Evolutionary conservation across 2,329 filamentous ascomycete genomes (phyloP), one percentile per base, ranked within the genome.

Genomic region (Trichoderma sp.): DNA sequence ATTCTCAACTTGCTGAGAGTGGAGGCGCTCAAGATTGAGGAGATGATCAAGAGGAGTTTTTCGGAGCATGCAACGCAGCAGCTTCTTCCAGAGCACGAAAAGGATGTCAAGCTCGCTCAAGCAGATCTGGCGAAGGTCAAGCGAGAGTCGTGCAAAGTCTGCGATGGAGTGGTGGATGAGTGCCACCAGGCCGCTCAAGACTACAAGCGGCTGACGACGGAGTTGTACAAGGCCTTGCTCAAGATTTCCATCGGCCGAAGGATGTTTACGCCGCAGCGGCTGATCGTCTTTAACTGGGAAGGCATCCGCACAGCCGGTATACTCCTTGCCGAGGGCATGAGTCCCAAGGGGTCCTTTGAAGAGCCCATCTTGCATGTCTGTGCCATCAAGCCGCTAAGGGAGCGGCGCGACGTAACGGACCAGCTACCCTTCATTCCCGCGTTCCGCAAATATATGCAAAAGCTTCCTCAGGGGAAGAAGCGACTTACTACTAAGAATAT

Each of bases 41-140:
- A 99, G 85, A 99, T 99, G 97, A 99, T 99, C 87, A 99, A 99
- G 89, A 93, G 97, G 78, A 98, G 95, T 83, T 99, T 99, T 87
- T 98, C 96, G 71, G 97, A 99, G 84, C 97, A 99, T 84, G 96
- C 96, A 29, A 98, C 96, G 0, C 97, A 99, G 82, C 95, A 97
- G 77, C 86, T 98, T 14, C 87, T 98, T 1, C 97, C 97, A 0
- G 95, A 98, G 83, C 96, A 98, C 80, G 95, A 99, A 84, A 97
- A 97, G 84, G 93, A 95, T 75, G 95, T 99, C 77, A 95, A 96
- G 82, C 80, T 98, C 3, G 97, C 95, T 0, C 95, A 99, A 83
- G 95, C 94, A 4, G 96, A 97, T 85, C 85, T 99, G 74, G 95
- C 92, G 72, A 97, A 96, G 85, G 91, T 98, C 81, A 97, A 96